These are phyloP conservation scores for Monilinia polystroma DNA, from an alignment of 2,329 filamentous ascomycete species.

Conservation along the genomic window DNA sequence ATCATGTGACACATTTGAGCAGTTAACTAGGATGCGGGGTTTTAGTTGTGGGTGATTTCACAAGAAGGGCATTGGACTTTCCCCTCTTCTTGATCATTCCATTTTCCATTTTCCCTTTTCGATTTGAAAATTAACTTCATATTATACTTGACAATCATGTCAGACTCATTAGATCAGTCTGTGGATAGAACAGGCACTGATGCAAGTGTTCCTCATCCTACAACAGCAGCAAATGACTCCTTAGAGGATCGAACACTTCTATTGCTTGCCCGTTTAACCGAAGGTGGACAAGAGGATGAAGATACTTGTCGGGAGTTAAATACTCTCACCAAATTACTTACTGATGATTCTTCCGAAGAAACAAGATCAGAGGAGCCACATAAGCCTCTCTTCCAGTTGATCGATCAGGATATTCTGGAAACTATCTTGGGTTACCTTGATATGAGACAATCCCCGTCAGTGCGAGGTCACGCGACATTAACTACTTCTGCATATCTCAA, in stretches of 20 bases:
- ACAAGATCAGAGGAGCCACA: constrained; percentile 36
- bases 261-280: constrained; percentile 84
- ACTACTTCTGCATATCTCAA: constrained; percentile 82
- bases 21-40: constrained; percentile 11
- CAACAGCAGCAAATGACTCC: constrained; percentile 32
- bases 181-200: constrained; percentile 27
- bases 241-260: constrained; percentile 38
- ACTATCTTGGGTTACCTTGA: constrained; percentile 85
- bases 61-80: constrained; percentile 8
- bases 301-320: constrained; percentile 63
- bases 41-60: neutral
- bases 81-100: constrained; percentile 14
- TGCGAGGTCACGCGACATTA: constrained; percentile 79
- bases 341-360: constrained; percentile 45
- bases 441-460: constrained; percentile 69
- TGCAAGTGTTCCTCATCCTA: constrained; percentile 29
- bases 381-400: constrained; percentile 49
- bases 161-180: constrained; percentile 13
- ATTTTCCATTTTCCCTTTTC: neutral
- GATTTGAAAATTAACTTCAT: neutral
- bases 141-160: constrained; percentile 17
- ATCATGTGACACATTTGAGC: neutral
- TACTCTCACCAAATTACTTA: constrained; percentile 58
- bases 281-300: constrained; percentile 80
- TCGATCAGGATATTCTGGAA: constrained; percentile 76